phyloP scores from a whole-genome alignment of 345 rosid species.

The Euphorbia lathyris region DNA sequence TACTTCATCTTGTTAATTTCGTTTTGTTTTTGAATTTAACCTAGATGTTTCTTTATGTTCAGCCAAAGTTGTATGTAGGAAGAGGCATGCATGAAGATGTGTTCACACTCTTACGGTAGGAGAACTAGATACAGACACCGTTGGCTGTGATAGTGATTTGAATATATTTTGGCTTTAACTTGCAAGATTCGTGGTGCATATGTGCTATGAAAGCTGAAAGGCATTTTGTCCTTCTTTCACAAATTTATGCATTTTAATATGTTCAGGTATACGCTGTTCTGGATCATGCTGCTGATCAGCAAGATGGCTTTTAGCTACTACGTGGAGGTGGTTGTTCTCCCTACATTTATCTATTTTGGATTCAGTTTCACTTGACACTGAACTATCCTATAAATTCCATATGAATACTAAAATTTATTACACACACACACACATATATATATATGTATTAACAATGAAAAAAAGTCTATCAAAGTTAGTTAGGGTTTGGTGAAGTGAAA shows the following conservation, averaged over 20 bases:
- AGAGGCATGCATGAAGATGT: conserved; percentile 96
- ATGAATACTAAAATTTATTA: no score
- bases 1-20: neutral
- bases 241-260: conserved; percentile 19
- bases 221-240: conserved; percentile 1
- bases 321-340: conserved; percentile 65
- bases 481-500: neutral
- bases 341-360: conserved; percentile 9
- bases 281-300: conserved; percentile 87
- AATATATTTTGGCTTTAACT: neutral
- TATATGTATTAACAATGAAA: neutral
- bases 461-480: neutral
- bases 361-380: neutral
- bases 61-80: conserved; percentile 92
- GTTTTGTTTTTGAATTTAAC: conserved; percentile 3
- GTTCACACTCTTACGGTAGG: conserved; percentile 89
- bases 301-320: conserved; percentile 98
- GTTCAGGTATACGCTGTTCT: conserved; percentile 84
- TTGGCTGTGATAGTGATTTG: neutral
- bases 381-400: neutral
- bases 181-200: conserved; percentile 2
- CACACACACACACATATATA: no score
- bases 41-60: conserved; percentile 25
- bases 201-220: conserved; percentile 7
- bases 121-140: neutral